Evolutionary conservation across 2,329 filamentous ascomycete genomes (phyloP).

Genomic region (Xylaria sp.): DNA sequence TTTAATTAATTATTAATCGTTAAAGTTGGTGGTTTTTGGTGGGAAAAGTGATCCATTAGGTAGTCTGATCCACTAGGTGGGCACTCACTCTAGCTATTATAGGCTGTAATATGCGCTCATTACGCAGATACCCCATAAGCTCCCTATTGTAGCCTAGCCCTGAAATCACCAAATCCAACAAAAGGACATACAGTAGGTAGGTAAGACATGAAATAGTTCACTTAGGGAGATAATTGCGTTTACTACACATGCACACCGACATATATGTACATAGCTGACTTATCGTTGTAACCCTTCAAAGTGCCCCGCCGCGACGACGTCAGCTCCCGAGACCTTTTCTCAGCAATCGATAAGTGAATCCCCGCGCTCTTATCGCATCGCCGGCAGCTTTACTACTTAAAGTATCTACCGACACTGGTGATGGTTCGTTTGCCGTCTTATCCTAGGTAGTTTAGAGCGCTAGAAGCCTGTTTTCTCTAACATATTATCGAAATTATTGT

Average conservation of each 20-base stretch:
- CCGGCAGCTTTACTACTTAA: neutral
- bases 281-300: neutral
- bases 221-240: neutral
- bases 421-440: neutral
- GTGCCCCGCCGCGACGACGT: conserved; percentile 23
- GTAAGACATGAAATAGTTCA: too few relatives aligned
- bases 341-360: conserved; percentile 19
- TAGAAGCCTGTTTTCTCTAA: neutral
- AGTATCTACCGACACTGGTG: neutral
- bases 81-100: too few relatives aligned
- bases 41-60: too few relatives aligned
- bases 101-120: too few relatives aligned
- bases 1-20: too few relatives aligned
- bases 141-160: too few relatives aligned
- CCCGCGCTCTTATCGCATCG: conserved; percentile 30
- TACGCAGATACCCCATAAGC: too few relatives aligned
- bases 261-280: neutral
- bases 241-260: neutral
- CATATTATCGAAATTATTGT: neutral
- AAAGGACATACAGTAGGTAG: too few relatives aligned
- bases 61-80: too few relatives aligned
- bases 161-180: too few relatives aligned
- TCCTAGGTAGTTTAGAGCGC: neutral
- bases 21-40: too few relatives aligned
- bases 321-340: neutral